Evolutionary conservation across 202 grass and related monocot genomes (phyloP).

Genomic region (Panicum virgatum): DNA sequence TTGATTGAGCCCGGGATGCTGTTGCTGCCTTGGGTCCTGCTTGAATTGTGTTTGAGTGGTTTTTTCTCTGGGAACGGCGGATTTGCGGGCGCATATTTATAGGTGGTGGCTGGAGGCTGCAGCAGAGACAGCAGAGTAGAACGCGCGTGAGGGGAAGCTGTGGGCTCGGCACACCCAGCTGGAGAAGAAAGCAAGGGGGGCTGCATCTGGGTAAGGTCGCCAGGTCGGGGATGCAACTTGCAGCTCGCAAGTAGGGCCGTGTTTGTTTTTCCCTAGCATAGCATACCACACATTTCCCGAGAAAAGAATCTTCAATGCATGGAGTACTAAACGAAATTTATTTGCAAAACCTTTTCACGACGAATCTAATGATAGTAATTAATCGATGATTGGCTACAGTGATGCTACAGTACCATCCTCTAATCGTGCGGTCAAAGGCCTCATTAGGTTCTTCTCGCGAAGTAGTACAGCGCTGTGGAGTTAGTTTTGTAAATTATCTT

Average conservation of each 20-base stretch:
- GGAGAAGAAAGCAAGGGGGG: conserved; percentile 23
- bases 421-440: no score
- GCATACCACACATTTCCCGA: no score
- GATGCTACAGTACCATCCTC: no score
- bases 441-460: no score
- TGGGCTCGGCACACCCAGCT: conserved; percentile 1
- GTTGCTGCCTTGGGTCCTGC: neutral
- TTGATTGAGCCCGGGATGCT: neutral
- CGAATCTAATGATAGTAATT: no score
- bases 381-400: no score
- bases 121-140: neutral
- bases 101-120: conserved; percentile 12
- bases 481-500: no score
- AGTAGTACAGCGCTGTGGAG: no score
- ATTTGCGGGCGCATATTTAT: conserved; percentile 34
- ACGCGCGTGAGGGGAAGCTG: conserved; percentile 21
- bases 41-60: conserved; percentile 1
- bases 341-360: no score
- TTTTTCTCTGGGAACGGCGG: neutral
- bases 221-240: conserved; percentile 3
- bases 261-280: no score
- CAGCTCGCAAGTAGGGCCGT: neutral
- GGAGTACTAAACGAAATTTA: no score
- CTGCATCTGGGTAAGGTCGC: conserved; percentile 7
- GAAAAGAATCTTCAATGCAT: no score